phyloP scores from a whole-genome alignment of 2,329 filamentous ascomycete genomes.

The Paraphoma sp. region DNA sequence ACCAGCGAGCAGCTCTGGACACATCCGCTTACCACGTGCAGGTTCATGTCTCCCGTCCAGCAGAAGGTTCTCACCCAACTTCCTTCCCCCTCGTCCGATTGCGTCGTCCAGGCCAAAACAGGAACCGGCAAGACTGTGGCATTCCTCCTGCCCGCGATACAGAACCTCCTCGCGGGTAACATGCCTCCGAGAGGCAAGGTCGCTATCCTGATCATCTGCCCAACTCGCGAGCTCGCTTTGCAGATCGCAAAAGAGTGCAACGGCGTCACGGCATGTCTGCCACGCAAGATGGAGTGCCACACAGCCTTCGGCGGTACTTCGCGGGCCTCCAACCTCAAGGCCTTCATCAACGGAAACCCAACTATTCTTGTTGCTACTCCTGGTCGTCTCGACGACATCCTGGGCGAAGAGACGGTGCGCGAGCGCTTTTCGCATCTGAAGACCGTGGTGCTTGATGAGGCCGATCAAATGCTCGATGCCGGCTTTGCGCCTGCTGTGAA shows the following conservation, averaged over 20 bases:
- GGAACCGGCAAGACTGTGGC: slow-evolving; percentile 60
- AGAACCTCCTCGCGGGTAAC: slow-evolving; percentile 50
- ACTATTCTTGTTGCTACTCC: slow-evolving; percentile 57
- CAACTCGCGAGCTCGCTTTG: slow-evolving; percentile 57
- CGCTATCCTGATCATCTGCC: slow-evolving; percentile 56
- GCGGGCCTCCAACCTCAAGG: slow-evolving; percentile 39
- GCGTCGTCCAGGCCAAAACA: slow-evolving; percentile 61
- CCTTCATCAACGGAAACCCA: slow-evolving; percentile 45
- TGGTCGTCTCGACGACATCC: slow-evolving; percentile 56
- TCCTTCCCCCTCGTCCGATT: slow-evolving; percentile 57
- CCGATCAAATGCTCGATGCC: slow-evolving; percentile 57
- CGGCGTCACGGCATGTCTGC: slow-evolving; percentile 51
- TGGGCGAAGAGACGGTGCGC: slow-evolving; percentile 53
- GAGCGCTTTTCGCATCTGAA: slow-evolving; percentile 54
- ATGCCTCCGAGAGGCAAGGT: slow-evolving; percentile 47
- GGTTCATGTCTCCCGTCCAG: slow-evolving; percentile 62
- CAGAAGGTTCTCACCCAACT: slow-evolving; percentile 60
- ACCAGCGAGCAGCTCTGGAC: not conserved
- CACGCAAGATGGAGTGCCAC: slow-evolving; percentile 50
- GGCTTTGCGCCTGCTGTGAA: slow-evolving; percentile 62
- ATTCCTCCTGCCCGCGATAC: slow-evolving; percentile 56
- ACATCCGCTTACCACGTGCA: slow-evolving; percentile 20
- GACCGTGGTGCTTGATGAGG: slow-evolving; percentile 54
- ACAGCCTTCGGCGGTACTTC: slow-evolving; percentile 53
- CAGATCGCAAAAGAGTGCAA: slow-evolving; percentile 58